Base-by-base conservation (phyloP, 805 yeast genomes). In the Sugiyamaella mastotermitis region DNA sequence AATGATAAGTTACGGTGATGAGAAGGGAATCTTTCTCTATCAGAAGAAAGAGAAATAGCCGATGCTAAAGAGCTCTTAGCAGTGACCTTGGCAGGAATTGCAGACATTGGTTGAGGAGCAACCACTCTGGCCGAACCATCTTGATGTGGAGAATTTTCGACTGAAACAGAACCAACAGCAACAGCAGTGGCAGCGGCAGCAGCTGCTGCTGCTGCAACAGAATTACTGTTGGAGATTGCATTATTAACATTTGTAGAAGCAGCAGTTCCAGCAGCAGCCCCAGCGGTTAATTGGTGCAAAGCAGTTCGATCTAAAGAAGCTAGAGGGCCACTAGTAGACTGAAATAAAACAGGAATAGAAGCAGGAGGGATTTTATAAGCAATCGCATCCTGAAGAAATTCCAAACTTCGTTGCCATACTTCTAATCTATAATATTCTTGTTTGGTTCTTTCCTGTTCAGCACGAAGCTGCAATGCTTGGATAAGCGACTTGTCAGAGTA, bases 391-490 rank as follows among this genome's bases (percentile, higher is more conserved):
- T 74, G 74, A 35, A 88, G 51, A 14, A 87, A 65, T 37, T 80
- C 79, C 22, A 81, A 60, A 16, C 82, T 71, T 40, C 72, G 70
- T 29, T 71, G 70, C 18, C 80, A 66, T 28, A 71, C 62, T 53
- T 87, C 95, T 15, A 80, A 62, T 38, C 70, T 72, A 55, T 82
- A 80, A 49, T 68, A 79, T 48, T 82, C 92, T 56, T 87, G 95
- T 47, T 80, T 81, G 1, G 96, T 81, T 31, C 72, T 68, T 56
- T 88, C 96, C 53, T 82, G 90, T 55, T 85, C 87, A 2, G 75
- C 57, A 37, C 77, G 68, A 21, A 81, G 68, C 23, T 69, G 67
- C 25, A 85, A 59, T 0, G 86, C 78, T 46, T 72, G 75, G 18
- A 66, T 56, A 20, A 79, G 66, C 3, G 86, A 70, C 6, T 67